Percentiles rank a stretch among this genome's conserved stretches.
Conservation (phyloP, 164 flowering plant genomes). For the Liquidambar formosana region DNA sequence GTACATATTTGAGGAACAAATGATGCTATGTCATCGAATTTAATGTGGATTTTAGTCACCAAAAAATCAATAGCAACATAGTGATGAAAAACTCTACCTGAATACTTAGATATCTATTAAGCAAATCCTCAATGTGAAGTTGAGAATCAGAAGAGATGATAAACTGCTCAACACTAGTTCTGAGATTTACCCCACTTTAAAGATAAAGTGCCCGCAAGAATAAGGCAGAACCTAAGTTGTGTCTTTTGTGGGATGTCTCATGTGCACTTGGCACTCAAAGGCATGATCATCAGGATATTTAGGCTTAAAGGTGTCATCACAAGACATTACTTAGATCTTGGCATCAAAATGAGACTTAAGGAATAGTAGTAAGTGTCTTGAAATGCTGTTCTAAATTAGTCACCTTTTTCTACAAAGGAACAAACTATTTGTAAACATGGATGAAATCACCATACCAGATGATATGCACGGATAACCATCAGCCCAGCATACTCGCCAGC, state of each 20-base stretch:
- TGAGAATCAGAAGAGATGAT: not conserved
- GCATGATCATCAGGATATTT: too few species aligned
- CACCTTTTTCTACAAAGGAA: not conserved
- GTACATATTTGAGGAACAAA: not conserved
- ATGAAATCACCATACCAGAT: conserved; percentile 48
- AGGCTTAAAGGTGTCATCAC: not conserved
- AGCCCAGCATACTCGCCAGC: conserved; percentile 99
- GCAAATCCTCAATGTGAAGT: not conserved
- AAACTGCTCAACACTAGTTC: not conserved
- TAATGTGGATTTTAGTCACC: not conserved
- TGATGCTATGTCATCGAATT: not conserved
- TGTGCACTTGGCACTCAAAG: too few species aligned
- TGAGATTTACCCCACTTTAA: not conserved
- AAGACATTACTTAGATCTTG: not conserved
- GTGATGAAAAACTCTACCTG: not conserved
- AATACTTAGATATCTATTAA: too few species aligned
- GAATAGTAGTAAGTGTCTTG: not conserved
- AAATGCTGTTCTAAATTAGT: not conserved
- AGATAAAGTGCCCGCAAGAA: not conserved
- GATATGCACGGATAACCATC: conserved; percentile 99
- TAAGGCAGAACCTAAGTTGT: too few species aligned
- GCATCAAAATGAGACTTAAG: not conserved
- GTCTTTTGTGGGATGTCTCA: too few species aligned
- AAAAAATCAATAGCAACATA: not conserved
- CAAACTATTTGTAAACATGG: not conserved